Conservation (phyloP, 1,139 yeast species). For the Entelexis sorbosivorans region DNA sequence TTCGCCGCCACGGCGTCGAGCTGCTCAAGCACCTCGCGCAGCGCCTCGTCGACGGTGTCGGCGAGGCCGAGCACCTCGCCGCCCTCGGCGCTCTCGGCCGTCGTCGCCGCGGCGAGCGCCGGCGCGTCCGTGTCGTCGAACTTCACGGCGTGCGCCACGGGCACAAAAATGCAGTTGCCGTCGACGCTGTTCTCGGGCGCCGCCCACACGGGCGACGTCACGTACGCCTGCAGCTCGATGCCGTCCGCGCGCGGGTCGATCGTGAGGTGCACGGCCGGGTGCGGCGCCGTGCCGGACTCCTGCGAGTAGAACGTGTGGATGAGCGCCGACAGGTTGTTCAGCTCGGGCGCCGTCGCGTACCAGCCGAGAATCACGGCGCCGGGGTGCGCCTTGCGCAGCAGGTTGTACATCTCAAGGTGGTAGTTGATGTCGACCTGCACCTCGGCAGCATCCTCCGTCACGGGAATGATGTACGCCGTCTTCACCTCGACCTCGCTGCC, state of each 20-base stretch:
- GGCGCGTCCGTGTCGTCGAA: conserved; percentile 48
- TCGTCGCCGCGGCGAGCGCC: conserved; percentile 27
- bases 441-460: conserved; percentile 62
- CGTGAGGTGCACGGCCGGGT: conserved; percentile 72
- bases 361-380: conserved; percentile 76
- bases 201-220: conserved; percentile 56
- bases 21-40: conserved; percentile 46
- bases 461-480: conserved; percentile 75
- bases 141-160: conserved; percentile 57
- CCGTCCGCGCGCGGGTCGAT: conserved; percentile 37
- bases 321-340: conserved; percentile 68
- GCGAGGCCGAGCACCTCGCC: conserved; percentile 36
- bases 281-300: conserved; percentile 57
- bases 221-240: conserved; percentile 51
- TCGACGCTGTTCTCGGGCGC: conserved; percentile 30
- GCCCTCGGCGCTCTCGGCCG: conserved; percentile 31
- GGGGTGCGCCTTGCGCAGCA: conserved; percentile 71
- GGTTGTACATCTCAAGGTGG: conserved; percentile 61
- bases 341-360: conserved; percentile 61
- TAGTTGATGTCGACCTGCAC: conserved; percentile 69
- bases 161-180: conserved; percentile 68
- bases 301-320: conserved; percentile 72
- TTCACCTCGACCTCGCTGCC: conserved; percentile 67
- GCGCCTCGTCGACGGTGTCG: conserved; percentile 43
- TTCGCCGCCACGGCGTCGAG: conserved; percentile 46